A percentile compares a stretch with the other conserved stretches of the same genome.
Evolutionary conservation across 148 eudicot species (phyloP).

Genomic region (Chenopodium quinoa): DNA sequence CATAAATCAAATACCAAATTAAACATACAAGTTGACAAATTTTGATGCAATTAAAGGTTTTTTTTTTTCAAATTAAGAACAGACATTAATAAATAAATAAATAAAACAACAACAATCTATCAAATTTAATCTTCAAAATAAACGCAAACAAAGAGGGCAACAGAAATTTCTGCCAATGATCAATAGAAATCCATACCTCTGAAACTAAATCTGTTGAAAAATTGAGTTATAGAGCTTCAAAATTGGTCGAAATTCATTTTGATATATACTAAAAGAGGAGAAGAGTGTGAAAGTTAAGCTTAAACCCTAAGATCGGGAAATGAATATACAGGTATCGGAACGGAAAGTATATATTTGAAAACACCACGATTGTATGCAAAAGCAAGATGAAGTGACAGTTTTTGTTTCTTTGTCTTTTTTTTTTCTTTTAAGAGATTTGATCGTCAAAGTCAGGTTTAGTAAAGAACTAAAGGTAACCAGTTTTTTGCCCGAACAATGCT

Average conservation of each 20-base stretch:
- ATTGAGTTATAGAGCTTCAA: background rate
- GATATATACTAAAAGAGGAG: background rate
- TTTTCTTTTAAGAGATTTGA: too few species aligned
- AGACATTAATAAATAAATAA: too few species aligned
- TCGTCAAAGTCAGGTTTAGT: too few species aligned
- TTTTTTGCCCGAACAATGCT: too few species aligned
- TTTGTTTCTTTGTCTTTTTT: too few species aligned
- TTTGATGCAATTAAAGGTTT: background rate
- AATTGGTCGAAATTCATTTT: background rate
- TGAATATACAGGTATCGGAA: background rate
- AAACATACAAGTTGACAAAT: background rate
- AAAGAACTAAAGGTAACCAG: too few species aligned
- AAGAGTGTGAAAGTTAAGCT: slow-evolving; percentile 9
- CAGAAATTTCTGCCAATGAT: background rate
- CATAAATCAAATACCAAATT: background rate
- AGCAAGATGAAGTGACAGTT: too few species aligned
- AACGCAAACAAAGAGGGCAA: background rate
- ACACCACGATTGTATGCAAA: too few species aligned
- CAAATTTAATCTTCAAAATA: background rate
- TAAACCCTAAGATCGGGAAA: slow-evolving; percentile 26
- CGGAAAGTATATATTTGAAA: too few species aligned
- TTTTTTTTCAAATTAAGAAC: background rate
- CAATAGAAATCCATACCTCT: background rate
- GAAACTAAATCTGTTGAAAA: background rate
- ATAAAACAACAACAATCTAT: background rate